Evolutionary conservation across 176 grass and related monocot genomes (phyloP).

Genomic region (Ananas comosus): DNA sequence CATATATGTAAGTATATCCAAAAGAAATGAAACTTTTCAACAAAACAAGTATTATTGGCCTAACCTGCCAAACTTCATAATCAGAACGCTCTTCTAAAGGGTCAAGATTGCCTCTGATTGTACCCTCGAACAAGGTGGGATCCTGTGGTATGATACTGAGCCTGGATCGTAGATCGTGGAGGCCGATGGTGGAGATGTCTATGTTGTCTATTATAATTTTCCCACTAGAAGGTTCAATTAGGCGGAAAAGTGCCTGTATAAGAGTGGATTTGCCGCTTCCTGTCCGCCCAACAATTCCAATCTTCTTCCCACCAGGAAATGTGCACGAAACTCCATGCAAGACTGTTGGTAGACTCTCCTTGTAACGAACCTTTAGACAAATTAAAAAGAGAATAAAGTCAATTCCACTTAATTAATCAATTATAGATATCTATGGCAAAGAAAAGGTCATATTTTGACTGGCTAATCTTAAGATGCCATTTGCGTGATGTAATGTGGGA

Average conservation of each 20-base stretch:
- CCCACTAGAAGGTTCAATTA: conserved; percentile 73
- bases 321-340: conserved; percentile 68
- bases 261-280: conserved; percentile 99
- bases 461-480: neutral
- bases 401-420: neutral
- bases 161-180: conserved; percentile 79
- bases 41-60: neutral
- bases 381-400: neutral
- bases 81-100: conserved; percentile 71
- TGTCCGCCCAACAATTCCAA: conserved; percentile 95
- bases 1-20: too few relatives aligned
- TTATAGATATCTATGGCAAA: neutral
- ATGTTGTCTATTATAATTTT: conserved; percentile 70
- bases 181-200: conserved; percentile 71
- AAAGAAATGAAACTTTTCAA: too few relatives aligned
- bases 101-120: conserved; percentile 90
- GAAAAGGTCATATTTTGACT: conserved; percentile 1
- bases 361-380: conserved; percentile 63
- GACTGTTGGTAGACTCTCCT: conserved; percentile 78
- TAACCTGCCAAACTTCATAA: conserved; percentile 85
- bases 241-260: conserved; percentile 93
- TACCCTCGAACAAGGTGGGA: conserved; percentile 92
- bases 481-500: neutral
- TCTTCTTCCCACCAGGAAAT: conserved; percentile 83
- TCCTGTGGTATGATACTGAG: conserved; percentile 98